Base-by-base conservation (phyloP, 495 filamentous ascomycete species). In the Talaromyces liani region DNA sequence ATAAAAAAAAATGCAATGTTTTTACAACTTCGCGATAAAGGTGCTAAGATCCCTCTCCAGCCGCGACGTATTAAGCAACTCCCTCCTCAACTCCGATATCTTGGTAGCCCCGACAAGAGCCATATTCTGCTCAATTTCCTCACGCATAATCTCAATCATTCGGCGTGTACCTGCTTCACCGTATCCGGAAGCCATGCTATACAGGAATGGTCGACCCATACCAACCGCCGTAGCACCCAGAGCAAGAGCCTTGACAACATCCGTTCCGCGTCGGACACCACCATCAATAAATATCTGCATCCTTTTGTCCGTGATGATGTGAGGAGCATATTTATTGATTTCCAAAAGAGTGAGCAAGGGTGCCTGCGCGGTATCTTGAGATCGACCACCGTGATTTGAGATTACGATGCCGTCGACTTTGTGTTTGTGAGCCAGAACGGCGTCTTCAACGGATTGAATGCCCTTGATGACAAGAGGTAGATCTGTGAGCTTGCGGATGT, bases 381-480 rank as follows among this genome's bases (percentile, higher is more conserved):
- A 78, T 1, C 81, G 67, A 4, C 82, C 82, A 3, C 81, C 81
- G 59, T 84, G 82, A 41, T 84, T 83, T 1, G 76, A 79, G 6
- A 85, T 72, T 20, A 95, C 91, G 54, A 95, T 91, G 58, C 90
- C 92, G 63, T 93, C 86, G 2, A 93, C 88, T 22, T 89, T 89
- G 60, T 75, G 70, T 65, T 92, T 84, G 65, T 88, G 80, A 12
- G 91, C 90, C 63, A 80, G 58, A 10, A 93, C 74, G n/a, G 93
- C 92, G 69, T 97, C 92, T 71, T 96, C 92, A 54, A 92, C 88
- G 56, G 90, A 81, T 78, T 95, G 91, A 58, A 97, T 89, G 22
- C 92, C 92, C 77, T 97, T 96, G 68, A 97, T 85, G 18, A 93
- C 80, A 58, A 97, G 88, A 31, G 92, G 91, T 80, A 95, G 91